Evolutionary conservation across 768 basidiomycete genomes (phyloP).

Genomic region (Sistotremastrum suecicum): DNA sequence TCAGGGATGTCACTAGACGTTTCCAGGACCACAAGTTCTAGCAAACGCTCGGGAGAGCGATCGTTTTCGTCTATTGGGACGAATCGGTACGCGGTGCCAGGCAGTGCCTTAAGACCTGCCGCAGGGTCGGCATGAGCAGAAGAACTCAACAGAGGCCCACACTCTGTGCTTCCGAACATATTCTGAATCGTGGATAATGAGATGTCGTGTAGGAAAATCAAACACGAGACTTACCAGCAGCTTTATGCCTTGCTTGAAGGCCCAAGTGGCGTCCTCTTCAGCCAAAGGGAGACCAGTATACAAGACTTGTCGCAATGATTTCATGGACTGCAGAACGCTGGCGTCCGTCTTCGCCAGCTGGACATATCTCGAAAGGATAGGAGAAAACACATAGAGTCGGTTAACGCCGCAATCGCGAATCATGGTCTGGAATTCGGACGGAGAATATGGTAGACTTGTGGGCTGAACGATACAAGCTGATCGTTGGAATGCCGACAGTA

Average conservation of each 20-base stretch:
- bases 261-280: slow-evolving; percentile 60
- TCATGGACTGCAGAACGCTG: slow-evolving; percentile 43
- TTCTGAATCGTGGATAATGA: slow-evolving; percentile 32
- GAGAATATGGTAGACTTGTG: slow-evolving; percentile 46
- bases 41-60: slow-evolving; percentile 34
- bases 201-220: slow-evolving; percentile 7
- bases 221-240: slow-evolving; percentile 35
- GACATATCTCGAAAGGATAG: slow-evolving; percentile 54
- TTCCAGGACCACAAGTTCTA: slow-evolving; percentile 57
- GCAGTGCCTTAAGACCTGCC: slow-evolving; percentile 40
- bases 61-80: slow-evolving; percentile 42
- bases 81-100: slow-evolving; percentile 55
- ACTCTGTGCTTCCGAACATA: slow-evolving; percentile 71
- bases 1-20: slow-evolving; percentile 60
- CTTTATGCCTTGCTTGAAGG: slow-evolving; percentile 45
- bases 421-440: slow-evolving; percentile 61
- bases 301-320: slow-evolving; percentile 44
- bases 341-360: slow-evolving; percentile 43
- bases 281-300: slow-evolving; percentile 53
- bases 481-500: slow-evolving; percentile 40
- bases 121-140: slow-evolving; percentile 36
- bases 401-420: slow-evolving; percentile 52
- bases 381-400: slow-evolving; percentile 60
- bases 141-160: slow-evolving; percentile 57
- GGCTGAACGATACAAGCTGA: slow-evolving; percentile 64